Evolutionary conservation across 2,329 filamentous ascomycete genomes (phyloP), one percentile per base, ranked within the genome.

Genomic region (Botrytis fragariae): DNA sequence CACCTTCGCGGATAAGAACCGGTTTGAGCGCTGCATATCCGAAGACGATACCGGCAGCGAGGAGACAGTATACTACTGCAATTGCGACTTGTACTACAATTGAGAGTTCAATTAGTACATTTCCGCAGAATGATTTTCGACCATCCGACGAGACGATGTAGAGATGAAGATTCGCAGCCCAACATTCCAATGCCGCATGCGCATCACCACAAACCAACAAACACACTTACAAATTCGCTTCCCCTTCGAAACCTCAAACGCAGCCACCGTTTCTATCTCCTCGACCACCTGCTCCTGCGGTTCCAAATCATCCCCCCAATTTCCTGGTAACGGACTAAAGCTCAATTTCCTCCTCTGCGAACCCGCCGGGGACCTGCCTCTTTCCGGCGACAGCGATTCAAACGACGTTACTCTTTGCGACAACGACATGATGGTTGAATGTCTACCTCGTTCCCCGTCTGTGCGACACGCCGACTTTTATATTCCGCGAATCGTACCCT

Each of bases 1-100:
- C 91, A 4, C 90, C 90, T 80, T 94, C 91, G 20, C 85, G 83
- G 74, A 95, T 91, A 39, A 97, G 85, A 14, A 96, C 88, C 0
- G 93, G 93, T 81, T 96, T 97, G 77, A 97, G 85, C 20, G 93
- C 93, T 22, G 93, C 93, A 82, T 93, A 97, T 48, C 93, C 93
- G 82, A 96, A 96, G 29, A 96, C 89, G 59, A 94, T 85, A 1
- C 93, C 95, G 7, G 94, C 91, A 10, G 92, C 90, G 74, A 97
- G 86, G 51, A 95, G 87, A 81, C 92, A 95, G 80, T 92, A 93
- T 18, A 93, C 78, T 1, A 93, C 89, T 9, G 90, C 91, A 64
- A 88, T 84, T 59, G 83, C 82, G n/a, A 95, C 88, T 83, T 95
- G 93, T 25, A 87, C 91, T 93, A 78, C 63, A 45, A 25, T 39